Conservation (phyloP, 2,329 filamentous ascomycete genomes). For the Fusarium aywerte region DNA sequence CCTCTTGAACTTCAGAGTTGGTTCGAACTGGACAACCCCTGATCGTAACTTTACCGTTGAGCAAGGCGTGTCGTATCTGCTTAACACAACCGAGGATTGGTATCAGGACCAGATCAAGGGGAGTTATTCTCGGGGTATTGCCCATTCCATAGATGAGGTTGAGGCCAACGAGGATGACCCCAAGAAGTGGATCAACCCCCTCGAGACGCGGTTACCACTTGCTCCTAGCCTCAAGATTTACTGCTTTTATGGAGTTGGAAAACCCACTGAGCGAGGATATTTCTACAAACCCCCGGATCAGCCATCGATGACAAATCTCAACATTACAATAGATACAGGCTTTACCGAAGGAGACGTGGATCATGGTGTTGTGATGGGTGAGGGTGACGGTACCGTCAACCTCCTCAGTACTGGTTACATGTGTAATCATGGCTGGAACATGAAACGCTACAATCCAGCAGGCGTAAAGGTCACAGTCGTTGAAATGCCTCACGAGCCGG, state of each 20-base stretch:
- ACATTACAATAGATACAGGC: constrained; percentile 77
- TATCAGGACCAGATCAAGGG: constrained; percentile 77
- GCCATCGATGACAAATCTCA: constrained; percentile 72
- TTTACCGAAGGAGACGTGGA: constrained; percentile 72
- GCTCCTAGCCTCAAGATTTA: constrained; percentile 94
- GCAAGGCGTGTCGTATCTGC: constrained; percentile 80
- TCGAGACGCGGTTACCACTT: constrained; percentile 86
- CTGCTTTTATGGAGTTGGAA: constrained; percentile 96
- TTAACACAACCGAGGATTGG: constrained; percentile 84
- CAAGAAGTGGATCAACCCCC: constrained; percentile 92
- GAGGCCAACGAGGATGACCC: constrained; percentile 81
- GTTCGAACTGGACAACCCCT: constrained; percentile 70
- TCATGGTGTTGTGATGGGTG: constrained; percentile 93
- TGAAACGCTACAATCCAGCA: constrained; percentile 93
- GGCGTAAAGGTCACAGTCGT: constrained; percentile 83
- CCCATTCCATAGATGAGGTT: constrained; percentile 81
- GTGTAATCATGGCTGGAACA: constrained; percentile 94
- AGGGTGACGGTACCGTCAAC: constrained; percentile 96
- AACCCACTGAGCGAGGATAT: constrained; percentile 91
- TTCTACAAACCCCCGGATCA: constrained; percentile 81
- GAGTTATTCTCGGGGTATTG: constrained; percentile 90
- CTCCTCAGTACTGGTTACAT: constrained; percentile 94
- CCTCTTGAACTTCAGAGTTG: constrained; percentile 82
- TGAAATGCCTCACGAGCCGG: constrained; percentile 97
- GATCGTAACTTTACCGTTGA: constrained; percentile 83